Conservation (phyloP, 805 yeast species). For the Candida mattraensis region DNA sequence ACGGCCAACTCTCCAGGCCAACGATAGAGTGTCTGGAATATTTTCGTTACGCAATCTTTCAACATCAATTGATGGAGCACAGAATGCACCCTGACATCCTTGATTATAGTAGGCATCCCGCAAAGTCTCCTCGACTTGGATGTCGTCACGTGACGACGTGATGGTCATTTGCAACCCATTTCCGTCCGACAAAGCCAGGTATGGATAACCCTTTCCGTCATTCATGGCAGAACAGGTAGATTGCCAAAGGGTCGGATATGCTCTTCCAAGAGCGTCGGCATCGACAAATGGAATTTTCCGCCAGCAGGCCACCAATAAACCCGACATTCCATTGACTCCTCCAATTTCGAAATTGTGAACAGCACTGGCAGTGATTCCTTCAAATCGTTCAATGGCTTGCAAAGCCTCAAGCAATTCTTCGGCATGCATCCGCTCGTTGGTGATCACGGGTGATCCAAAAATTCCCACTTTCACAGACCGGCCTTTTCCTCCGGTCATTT, state of each 20-base stretch:
- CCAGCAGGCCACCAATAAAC: conserved; percentile 21
- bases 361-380: conserved; percentile 30
- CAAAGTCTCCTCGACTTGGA: conserved; percentile 36
- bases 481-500: conserved; percentile 27
- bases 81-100: conserved; percentile 39
- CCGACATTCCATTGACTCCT: conserved; percentile 41
- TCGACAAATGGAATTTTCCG: conserved; percentile 32
- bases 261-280: conserved; percentile 46
- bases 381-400: conserved; percentile 28
- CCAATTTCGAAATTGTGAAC: conserved; percentile 41
- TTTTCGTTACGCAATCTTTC: conserved; percentile 28
- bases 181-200: conserved; percentile 41
- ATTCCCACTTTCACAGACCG: conserved; percentile 36
- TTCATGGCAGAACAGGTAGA: conserved; percentile 36
- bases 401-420: conserved; percentile 36
- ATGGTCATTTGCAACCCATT: conserved; percentile 38
- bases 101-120: conserved; percentile 40
- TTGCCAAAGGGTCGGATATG: conserved; percentile 45
- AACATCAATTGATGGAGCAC: conserved; percentile 36
- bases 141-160: conserved; percentile 32
- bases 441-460: conserved; percentile 45
- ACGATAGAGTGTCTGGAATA: conserved; percentile 36
- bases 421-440: conserved; percentile 41
- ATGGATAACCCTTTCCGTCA: conserved; percentile 44
- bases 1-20: conserved; percentile 45